Evolutionary conservation across 1,139 yeast genomes (phyloP), one percentile per base, ranked within the genome.

Genomic region (Magnusiomyces ingens): DNA sequence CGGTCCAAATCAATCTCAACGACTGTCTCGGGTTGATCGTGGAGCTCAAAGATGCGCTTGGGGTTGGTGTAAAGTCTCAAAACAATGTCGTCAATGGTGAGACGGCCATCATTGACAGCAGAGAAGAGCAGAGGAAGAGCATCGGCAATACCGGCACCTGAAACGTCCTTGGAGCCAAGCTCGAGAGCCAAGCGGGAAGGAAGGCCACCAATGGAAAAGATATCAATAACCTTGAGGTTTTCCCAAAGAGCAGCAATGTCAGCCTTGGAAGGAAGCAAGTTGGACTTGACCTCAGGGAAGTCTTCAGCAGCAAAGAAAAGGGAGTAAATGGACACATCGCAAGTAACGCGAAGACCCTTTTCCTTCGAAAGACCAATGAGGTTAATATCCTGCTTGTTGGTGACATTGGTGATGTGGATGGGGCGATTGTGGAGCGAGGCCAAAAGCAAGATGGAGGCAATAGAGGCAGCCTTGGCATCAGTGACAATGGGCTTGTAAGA

Each of bases 381-480:
- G 59, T 85, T 82, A 67, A 93, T 78, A 69, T 93, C 99, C 62
- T 86, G 90, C 67, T 79, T 81, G 56, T 85, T 78, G 51, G 87
- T 81, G 53, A 93, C 93, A 61, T 87, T 90, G 55, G 96, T 88
- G 61, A 93, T 83, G 71, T 93, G 99, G 60, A 93, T 85, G 48
- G 91, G 77, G 66, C 96, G 80, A 72, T 75, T 80, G 75, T 88
- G 91, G 67, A 93, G 80, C 44, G 96, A 86, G 52, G 98, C 96
- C 72, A 93, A 76, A 67, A 93, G 78, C 67, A 93, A 75, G 52
- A 91, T 85, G 4, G 96, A 86, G 19, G 99, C 98, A 65, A 93
- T 77, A 66, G 89, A 94, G 47, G 97, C 87, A 32, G 94, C 83
- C 69, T 82, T 84, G 49, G 98, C 97, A 71, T 93, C 97, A 49